A percentile compares a stretch with the other conserved stretches of the same genome.
Conservation (phyloP, 768 basidiomycete genomes). For the Russula sp. region DNA sequence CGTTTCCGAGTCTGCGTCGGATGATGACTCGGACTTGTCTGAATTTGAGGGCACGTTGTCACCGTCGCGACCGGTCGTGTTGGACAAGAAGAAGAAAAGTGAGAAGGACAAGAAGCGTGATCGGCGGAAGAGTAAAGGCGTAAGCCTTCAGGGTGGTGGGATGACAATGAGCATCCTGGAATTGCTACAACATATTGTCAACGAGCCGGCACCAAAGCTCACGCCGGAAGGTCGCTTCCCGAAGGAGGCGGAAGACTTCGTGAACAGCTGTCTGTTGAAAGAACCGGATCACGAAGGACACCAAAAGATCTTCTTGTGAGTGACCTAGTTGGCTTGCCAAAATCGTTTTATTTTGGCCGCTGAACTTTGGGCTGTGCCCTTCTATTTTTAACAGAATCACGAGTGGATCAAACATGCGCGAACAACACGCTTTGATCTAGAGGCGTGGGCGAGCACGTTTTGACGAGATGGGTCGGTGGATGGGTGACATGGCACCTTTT, state of each 20-base stretch:
- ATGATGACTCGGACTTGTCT: conserved; percentile 66
- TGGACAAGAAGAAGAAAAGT: conserved; percentile 37
- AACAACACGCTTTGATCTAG: conserved; percentile 57
- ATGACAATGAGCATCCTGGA: conserved; percentile 99
- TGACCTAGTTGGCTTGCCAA: conserved; percentile 20
- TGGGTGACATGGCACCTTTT: background rate
- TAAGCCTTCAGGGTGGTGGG: conserved; percentile 88
- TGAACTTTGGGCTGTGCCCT: background rate
- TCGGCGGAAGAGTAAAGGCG: conserved; percentile 86
- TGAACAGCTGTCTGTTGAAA: conserved; percentile 88
- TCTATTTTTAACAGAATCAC: conserved; percentile 50
- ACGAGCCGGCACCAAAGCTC: conserved; percentile 91
- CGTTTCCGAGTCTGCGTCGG: conserved; percentile 82
- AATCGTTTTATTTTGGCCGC: background rate
- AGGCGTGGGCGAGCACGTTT: background rate
- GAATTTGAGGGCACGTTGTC: conserved; percentile 81
- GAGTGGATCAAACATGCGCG: conserved; percentile 69
- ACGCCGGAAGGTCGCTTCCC: conserved; percentile 74
- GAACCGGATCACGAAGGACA: conserved; percentile 79
- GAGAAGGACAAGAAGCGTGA: conserved; percentile 66
- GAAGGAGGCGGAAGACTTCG: conserved; percentile 72
- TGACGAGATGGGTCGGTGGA: background rate
- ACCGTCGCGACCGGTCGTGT: conserved; percentile 59
- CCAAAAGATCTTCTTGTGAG: conserved; percentile 84
- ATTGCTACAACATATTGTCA: conserved; percentile 95